phyloP scores from a whole-genome alignment of 306 rosid genomes.

The Datisca glomerata region DNA sequence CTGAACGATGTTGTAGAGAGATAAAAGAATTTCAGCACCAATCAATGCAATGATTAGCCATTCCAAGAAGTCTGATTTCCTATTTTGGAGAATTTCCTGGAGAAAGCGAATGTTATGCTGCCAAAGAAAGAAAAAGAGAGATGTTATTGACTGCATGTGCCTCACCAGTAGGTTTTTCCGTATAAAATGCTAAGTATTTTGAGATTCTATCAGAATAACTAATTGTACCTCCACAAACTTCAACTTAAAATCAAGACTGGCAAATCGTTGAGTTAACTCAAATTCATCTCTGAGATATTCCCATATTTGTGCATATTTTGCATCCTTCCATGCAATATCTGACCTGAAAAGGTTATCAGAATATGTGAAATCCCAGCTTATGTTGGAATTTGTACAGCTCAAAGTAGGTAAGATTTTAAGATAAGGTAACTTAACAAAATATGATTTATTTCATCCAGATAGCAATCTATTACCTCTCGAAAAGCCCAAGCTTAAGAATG shows the following conservation, averaged over 20 bases:
- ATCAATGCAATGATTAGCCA: slow-evolving; percentile 94
- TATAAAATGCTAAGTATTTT: neutral
- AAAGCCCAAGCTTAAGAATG: slow-evolving; percentile 92
- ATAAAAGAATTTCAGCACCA: slow-evolving; percentile 86
- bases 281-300: slow-evolving; percentile 94
- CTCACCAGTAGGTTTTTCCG: neutral
- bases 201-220: slow-evolving; percentile 3
- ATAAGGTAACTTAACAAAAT: no score
- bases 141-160: neutral
- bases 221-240: slow-evolving; percentile 83
- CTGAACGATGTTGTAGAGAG: slow-evolving; percentile 71
- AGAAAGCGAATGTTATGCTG: slow-evolving; percentile 96
- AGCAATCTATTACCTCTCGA: slow-evolving; percentile 58
- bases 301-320: slow-evolving; percentile 99
- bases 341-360: slow-evolving; percentile 63
- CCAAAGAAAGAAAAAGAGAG: slow-evolving; percentile 2
- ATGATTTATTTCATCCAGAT: no score
- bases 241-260: slow-evolving; percentile 93
- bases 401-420: no score
- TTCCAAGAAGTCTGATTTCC: slow-evolving; percentile 91
- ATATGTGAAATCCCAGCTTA: no score
- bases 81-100: slow-evolving; percentile 91
- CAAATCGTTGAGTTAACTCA: slow-evolving; percentile 87
- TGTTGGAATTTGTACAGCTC: no score
- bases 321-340: slow-evolving; percentile 99